These are phyloP conservation scores for Aspergillus sp. DNA, from an alignment of 2,329 filamentous ascomycete species.

Conservation along the genomic window DNA sequence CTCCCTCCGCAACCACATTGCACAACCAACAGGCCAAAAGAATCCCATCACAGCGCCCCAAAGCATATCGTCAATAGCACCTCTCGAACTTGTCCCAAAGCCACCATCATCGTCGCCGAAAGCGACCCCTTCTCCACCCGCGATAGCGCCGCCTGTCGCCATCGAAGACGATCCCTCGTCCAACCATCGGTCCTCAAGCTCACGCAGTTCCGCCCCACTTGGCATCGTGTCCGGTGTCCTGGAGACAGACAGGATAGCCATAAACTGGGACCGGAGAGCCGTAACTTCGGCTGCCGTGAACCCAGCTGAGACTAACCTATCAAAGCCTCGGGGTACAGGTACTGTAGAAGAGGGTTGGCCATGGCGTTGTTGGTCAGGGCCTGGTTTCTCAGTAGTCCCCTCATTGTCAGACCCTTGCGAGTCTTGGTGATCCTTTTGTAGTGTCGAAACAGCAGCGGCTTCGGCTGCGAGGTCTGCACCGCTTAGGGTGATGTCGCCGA, in stretches of 20 bases:
- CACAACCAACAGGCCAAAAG: slow-evolving; percentile 86
- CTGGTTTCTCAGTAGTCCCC: background rate
- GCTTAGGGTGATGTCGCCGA: slow-evolving; percentile 72
- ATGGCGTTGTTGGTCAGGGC: background rate
- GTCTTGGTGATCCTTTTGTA: slow-evolving; percentile 22
- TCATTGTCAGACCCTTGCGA: slow-evolving; percentile 2
- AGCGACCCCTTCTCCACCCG: slow-evolving; percentile 32
- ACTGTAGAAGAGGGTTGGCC: slow-evolving; percentile 44
- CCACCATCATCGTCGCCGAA: slow-evolving; percentile 43
- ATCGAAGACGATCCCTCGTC: slow-evolving; percentile 57
- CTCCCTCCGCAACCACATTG: slow-evolving; percentile 82
- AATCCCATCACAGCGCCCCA: slow-evolving; percentile 90
- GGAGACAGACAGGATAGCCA: slow-evolving; percentile 75
- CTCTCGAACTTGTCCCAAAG: slow-evolving; percentile 40
- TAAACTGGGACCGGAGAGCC: slow-evolving; percentile 82
- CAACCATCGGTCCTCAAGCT: slow-evolving; percentile 88
- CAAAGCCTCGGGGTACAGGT: slow-evolving; percentile 74
- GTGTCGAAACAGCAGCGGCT: slow-evolving; percentile 41
- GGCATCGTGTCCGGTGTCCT: slow-evolving; percentile 91
- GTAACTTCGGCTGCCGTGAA: slow-evolving; percentile 83
- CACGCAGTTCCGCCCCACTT: slow-evolving; percentile 69
- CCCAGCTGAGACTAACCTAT: slow-evolving; percentile 76
- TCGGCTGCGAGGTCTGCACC: slow-evolving; percentile 69
- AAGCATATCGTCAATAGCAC: slow-evolving; percentile 78
- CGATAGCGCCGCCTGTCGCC: slow-evolving; percentile 45